Conservation (phyloP, 768 basidiomycete species). For the Lepiota venenata region DNA sequence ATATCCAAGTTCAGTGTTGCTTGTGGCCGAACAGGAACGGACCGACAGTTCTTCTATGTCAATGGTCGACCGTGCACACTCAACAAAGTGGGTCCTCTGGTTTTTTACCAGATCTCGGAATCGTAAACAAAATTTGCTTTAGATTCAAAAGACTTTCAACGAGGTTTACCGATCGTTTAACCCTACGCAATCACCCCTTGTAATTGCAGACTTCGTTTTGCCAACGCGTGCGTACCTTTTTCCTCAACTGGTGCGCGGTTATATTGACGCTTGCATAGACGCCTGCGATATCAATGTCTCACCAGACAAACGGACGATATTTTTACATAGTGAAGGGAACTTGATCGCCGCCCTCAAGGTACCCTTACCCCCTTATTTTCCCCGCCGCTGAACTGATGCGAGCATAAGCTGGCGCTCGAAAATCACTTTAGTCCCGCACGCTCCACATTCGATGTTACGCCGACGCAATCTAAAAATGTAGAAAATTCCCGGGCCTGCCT, state of each 20-base stretch:
- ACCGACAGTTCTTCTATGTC: constrained; percentile 90
- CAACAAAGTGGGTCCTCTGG: constrained; percentile 48
- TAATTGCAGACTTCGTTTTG: constrained; percentile 79
- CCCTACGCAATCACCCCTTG: constrained; percentile 68
- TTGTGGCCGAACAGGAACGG: constrained; percentile 72
- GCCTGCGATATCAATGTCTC: constrained; percentile 91
- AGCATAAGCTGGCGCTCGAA: constrained; percentile 62
- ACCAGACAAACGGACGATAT: constrained; percentile 95
- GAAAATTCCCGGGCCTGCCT: constrained; percentile 4
- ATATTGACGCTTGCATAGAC: constrained; percentile 36
- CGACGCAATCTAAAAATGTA: constrained; percentile 14
- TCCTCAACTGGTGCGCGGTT: background rate
- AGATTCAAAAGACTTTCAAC: constrained; percentile 89
- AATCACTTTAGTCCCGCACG: constrained; percentile 61
- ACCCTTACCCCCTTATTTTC: background rate
- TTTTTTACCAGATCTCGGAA: background rate
- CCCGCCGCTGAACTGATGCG: background rate
- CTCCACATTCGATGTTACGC: constrained; percentile 64
- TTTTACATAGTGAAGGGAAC: constrained; percentile 83
- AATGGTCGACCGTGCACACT: constrained; percentile 89
- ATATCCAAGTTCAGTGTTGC: constrained; percentile 80
- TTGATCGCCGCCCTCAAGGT: constrained; percentile 81
- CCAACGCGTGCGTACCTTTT: constrained; percentile 41
- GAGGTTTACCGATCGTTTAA: constrained; percentile 88
- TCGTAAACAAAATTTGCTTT: background rate